phyloP scores from a whole-genome alignment of 2,329 filamentous ascomycete species.

The Decorospora gaudefroyi region DNA sequence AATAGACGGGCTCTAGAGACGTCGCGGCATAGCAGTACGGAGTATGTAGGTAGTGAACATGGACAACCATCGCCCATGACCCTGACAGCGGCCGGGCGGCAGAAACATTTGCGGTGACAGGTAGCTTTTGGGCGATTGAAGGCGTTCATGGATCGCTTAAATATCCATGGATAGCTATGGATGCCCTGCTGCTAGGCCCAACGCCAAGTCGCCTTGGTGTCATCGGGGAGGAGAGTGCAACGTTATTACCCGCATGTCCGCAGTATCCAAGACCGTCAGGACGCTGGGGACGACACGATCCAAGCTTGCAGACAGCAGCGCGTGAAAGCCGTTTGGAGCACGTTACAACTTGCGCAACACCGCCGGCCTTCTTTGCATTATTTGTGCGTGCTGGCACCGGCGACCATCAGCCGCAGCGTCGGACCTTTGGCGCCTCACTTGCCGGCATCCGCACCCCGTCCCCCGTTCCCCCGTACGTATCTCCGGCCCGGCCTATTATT shows the following conservation, averaged over 20 bases:
- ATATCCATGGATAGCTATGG: conserved; percentile 2
- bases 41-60: neutral
- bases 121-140: conserved; percentile 6
- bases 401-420: neutral
- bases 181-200: conserved; percentile 11
- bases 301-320: conserved; percentile 8
- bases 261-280: conserved; percentile 7
- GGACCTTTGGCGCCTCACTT: neutral
- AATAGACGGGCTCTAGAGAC: neutral
- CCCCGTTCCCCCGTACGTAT: neutral
- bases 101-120: conserved; percentile 1
- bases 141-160: conserved; percentile 17
- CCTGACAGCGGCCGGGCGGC: conserved; percentile 7
- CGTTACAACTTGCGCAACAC: conserved; percentile 3
- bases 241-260: conserved; percentile 22
- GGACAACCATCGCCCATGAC: conserved; percentile 8
- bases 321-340: neutral
- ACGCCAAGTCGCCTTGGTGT: conserved; percentile 12
- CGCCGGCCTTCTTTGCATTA: neutral
- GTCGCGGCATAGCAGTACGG: neutral
- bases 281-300: conserved; percentile 17
- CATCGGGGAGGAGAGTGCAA: conserved; percentile 10
- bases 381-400: too few relatives aligned
- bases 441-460: conserved; percentile 1
- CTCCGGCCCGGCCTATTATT: neutral